Base-by-base conservation (phyloP, 164 flowering plant genomes). In the Vitis riparia region DNA sequence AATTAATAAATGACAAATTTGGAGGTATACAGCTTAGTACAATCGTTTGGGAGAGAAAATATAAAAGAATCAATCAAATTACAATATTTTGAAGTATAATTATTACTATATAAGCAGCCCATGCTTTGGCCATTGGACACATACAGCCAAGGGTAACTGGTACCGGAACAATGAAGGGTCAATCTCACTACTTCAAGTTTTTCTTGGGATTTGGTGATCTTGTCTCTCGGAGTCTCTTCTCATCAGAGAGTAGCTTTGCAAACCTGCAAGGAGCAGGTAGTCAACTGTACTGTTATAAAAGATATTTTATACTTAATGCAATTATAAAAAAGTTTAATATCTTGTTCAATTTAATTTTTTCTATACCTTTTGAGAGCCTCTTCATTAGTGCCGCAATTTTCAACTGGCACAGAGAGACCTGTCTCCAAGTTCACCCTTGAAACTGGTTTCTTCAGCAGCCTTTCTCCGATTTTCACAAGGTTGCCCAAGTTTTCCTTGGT, bases 171-270 rank as follows among this genome's bases (percentile, higher is more conserved):
- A 23, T 23, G 23, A 23, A 32, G 44, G 2, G 44, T 32, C 11
- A 13, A 52, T 13, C 23, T 23, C 1, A 5, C 6, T n/a, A 52
- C 56, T 52, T 12, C 15, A n/a, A 14, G 61, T 11, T 58, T 16
- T 16, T 58, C 27, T 58, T 9, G 61, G 9, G 16, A 8, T 17
- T 5, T 8, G 83, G 85, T 14, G 85, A 82, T 62, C 75, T 77
- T 12, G 49, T 32, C 2, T 76, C 73, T 0, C 86, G 76, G 4
- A 72, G 77, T 29, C 66, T 57, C 71, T 73, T 77, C 56, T 84
- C 85, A 9, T 69, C 59, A 3, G 83, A 77, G 3, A 84, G 72
- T 15, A 76, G 4, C 48, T 68, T 71, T 5, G 87, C 87, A 48
- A 81, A 78, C 76, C 87, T 84, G 67, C 69, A 71, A 56, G 12